Evolutionary conservation across 768 basidiomycete genomes (phyloP), one percentile per base, ranked within the genome.

Genomic region (Tulasnella sp.): DNA sequence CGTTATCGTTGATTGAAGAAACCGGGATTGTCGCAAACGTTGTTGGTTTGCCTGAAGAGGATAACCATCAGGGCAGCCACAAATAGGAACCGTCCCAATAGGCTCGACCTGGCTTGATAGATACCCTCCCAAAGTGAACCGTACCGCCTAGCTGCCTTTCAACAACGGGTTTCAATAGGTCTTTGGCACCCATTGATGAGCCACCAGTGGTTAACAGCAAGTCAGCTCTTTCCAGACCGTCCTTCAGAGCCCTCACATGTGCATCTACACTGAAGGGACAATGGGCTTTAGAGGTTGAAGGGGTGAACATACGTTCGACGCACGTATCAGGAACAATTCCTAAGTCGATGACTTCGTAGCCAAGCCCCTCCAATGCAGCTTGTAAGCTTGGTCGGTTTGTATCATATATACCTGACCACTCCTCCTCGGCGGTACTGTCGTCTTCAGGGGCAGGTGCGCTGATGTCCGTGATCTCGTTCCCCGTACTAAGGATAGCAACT

Each of bases 141-240:
- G 77, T 84, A 0, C 90, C 91, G 17, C 74, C 69, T 58, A 93
- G 78, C 44, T 85, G 77, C 15, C 83, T 80, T 70, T 95, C 91
- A 58, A 95, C 85, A 60, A 92, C 80, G 1, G 91, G 91, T 70
- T 94, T 93, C 42, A 95, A 71, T 21, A 94, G 76, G 69, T 94
- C 91, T 0, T 82, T 83, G 1, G 90, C 79, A 0, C 91, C 91
- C 91, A 94, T 94, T 1, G 88, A 90, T 3, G 91, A 92, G 3
- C 91, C 91, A 10, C 91, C 91, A 1, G 91, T 95, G 0, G 88
- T 86, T 10, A 94, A 72, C 13, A 95, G 68, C 7, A 95, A 70
- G 67, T 94, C 91, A 0, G 88, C 85, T 19, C 69, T 66, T 38
- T 77, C 73, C 5, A 87, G 73, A 0, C 84, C 89, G 29, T 69